Percentiles rank a stretch among this genome's conserved stretches.
Evolutionary conservation across 768 basidiomycete genomes (phyloP).

Genomic region (Dacryopinax primogenitus): DNA sequence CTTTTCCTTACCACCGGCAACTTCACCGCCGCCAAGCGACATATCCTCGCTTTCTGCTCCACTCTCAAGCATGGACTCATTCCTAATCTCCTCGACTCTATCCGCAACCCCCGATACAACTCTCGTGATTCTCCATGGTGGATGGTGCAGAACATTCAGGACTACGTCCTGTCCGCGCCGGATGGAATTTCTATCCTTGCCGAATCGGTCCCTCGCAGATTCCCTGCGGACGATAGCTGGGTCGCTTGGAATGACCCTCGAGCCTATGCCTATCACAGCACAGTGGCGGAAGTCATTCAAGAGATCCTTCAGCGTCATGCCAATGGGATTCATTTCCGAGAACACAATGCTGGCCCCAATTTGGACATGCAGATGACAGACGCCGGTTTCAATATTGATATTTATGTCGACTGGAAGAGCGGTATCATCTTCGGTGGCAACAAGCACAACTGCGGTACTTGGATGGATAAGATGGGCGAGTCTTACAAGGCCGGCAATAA

Average conservation of each 20-base stretch:
- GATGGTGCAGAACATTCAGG: constrained; percentile 98
- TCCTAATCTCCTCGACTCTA: constrained; percentile 87
- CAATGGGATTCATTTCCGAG: constrained; percentile 81
- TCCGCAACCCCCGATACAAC: constrained; percentile 78
- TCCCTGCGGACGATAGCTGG: constrained; percentile 90
- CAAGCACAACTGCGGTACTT: constrained; percentile 75
- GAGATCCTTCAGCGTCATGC: constrained; percentile 93
- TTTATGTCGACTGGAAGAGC: constrained; percentile 90
- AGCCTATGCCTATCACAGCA: constrained; percentile 70
- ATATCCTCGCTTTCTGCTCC: constrained; percentile 86
- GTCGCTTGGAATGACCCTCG: constrained; percentile 76
- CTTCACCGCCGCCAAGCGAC: constrained; percentile 55
- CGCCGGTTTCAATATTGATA: constrained; percentile 83
- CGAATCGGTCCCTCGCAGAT: constrained; percentile 79
- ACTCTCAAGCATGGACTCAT: constrained; percentile 92
- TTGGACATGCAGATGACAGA: constrained; percentile 96
- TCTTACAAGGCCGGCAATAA: constrained; percentile 83
- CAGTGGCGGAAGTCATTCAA: constrained; percentile 89
- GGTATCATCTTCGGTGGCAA: constrained; percentile 85
- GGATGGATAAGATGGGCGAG: constrained; percentile 99
- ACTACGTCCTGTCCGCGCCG: constrained; percentile 73
- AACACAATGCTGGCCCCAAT: constrained; percentile 91
- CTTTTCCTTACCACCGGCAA: constrained; percentile 83
- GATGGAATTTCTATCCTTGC: constrained; percentile 69
- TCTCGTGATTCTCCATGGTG: constrained; percentile 98